Base-by-base conservation (phyloP, 2,329 filamentous ascomycete genomes). In the Nigrospora osmanthi region DNA sequence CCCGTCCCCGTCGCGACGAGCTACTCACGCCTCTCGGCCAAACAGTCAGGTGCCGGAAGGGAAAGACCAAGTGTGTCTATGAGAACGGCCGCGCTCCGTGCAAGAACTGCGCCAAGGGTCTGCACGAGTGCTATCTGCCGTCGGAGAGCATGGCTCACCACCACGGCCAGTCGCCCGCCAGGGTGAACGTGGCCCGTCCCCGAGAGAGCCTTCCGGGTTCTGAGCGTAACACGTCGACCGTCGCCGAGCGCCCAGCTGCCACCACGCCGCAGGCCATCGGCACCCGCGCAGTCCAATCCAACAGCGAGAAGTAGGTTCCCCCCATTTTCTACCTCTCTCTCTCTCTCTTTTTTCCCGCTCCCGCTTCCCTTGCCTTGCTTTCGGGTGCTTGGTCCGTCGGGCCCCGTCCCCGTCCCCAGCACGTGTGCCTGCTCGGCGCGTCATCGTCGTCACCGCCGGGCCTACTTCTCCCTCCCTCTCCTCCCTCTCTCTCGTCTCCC, bases 31-130 rank as follows among this genome's bases (percentile, higher is more conserved):
- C 23, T 28, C 23, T 28, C 23, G 23, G 23, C 32, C 6, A 15
- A 15, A 35, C 35, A 42, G 77, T 80, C 52, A 75, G 77, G 62
- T 81, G 77, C 62, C 75, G 77, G 60, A 81, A 80, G 58, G 77
- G 77, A 64, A 81, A 81, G 63, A 81, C 77, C 43, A 80, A 80
- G 56, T 81, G 77, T 50, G 76, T 80, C 55, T 81, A 81, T 64
- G 77, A 80, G 50, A 80, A 78, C 54, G 76, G 76, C 42, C 70
- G 75, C 58, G 73, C 76, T n/a, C 77, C 77, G 12, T 81, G 77
- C 67, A 77, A 78, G 59, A 81, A 81, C 63, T 81, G 77, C 63
- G 74, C 75, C 40, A 81, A 81, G 62, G 77, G 77, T 48, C 75
- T 80, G 73, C 77, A 81, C 60, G 76, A 80, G 46, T 81, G 77